These are phyloP conservation scores for Stephanodiscus minutulus DNA, from an alignment of 108 stramenopile species.

Conservation along the genomic window DNA sequence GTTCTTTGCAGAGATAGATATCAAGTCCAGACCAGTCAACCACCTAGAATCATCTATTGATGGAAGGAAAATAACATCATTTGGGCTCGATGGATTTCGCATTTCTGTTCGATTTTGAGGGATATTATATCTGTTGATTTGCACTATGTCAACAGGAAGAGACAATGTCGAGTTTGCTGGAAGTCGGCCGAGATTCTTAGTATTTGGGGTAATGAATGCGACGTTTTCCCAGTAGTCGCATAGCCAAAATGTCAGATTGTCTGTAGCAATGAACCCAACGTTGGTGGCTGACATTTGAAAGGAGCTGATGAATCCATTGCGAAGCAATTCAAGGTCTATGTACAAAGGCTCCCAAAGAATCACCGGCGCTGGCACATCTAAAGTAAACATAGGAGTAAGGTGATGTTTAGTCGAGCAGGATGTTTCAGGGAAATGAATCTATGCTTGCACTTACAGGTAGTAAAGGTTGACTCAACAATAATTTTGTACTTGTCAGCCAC, in stretches of 20 bases:
- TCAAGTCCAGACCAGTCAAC: constrained; percentile 32
- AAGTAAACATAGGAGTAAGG: not conserved
- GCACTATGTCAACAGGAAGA: constrained; percentile 22
- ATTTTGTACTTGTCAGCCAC: constrained; percentile 36
- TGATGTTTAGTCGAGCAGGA: constrained; percentile 2
- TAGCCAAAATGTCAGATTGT: constrained; percentile 18
- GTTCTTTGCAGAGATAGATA: constrained; percentile 16
- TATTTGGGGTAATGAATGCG: constrained; percentile 24
- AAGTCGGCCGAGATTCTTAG: constrained; percentile 21
- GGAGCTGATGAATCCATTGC: constrained; percentile 12
- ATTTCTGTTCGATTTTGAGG: constrained; percentile 30
- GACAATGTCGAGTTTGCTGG: constrained; percentile 29
- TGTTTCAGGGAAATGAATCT: not conserved
- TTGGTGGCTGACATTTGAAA: constrained; percentile 34
- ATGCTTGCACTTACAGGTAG: constrained; percentile 16
- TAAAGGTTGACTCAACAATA: constrained; percentile 40
- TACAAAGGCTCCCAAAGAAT: constrained; percentile 30
- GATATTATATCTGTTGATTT: constrained; percentile 25
- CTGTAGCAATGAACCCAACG: constrained; percentile 27
- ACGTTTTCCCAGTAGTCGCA: constrained; percentile 20
- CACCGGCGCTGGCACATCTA: constrained; percentile 32
- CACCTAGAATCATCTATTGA: constrained; percentile 15
- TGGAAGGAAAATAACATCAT: constrained; percentile 25
- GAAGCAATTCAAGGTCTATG: constrained; percentile 18
- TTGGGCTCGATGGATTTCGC: constrained; percentile 22